Conservation (phyloP, 129 eudicot species). For the Flaveria brownii region DNA sequence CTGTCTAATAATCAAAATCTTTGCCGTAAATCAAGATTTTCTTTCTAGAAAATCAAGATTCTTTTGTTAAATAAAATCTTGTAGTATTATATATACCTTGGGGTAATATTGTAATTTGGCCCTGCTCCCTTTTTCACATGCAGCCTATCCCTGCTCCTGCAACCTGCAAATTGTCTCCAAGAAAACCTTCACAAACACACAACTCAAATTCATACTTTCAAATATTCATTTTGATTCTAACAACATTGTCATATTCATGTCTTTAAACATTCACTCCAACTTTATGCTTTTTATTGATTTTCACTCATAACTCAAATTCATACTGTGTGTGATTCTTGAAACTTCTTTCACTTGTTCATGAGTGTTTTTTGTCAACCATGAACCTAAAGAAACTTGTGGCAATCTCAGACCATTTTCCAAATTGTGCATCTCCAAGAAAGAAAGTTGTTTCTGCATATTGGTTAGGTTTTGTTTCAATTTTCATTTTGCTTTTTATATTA, state of each 20-base stretch:
- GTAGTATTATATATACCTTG: no score
- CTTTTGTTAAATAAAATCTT: not conserved
- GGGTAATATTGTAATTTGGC: conserved; percentile 25
- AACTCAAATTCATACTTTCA: conserved; percentile 22
- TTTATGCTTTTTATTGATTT: conserved; percentile 18
- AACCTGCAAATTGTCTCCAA: conserved; percentile 37
- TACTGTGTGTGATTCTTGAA: conserved; percentile 28
- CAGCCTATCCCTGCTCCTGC: conserved; percentile 36
- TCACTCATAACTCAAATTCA: conserved; percentile 15
- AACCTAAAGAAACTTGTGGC: conserved; percentile 48
- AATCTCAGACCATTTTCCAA: conserved; percentile 50
- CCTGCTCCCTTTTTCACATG: conserved; percentile 30
- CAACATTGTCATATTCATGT: not conserved
- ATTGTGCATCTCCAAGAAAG: conserved; percentile 48
- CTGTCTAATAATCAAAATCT: no score
- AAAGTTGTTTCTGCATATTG: conserved; percentile 65
- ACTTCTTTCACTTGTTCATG: conserved; percentile 17
- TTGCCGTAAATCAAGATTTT: no score
- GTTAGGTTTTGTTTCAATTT: conserved; percentile 47
- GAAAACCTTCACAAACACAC: conserved; percentile 36
- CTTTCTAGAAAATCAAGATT: not conserved
- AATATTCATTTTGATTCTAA: conserved; percentile 2
- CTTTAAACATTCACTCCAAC: conserved; percentile 8
- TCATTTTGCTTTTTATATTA: conserved; percentile 43
- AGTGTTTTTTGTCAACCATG: conserved; percentile 18